These are phyloP conservation scores for Penicillium pulvis DNA, from an alignment of 495 filamentous ascomycete species.

Conservation along the genomic window DNA sequence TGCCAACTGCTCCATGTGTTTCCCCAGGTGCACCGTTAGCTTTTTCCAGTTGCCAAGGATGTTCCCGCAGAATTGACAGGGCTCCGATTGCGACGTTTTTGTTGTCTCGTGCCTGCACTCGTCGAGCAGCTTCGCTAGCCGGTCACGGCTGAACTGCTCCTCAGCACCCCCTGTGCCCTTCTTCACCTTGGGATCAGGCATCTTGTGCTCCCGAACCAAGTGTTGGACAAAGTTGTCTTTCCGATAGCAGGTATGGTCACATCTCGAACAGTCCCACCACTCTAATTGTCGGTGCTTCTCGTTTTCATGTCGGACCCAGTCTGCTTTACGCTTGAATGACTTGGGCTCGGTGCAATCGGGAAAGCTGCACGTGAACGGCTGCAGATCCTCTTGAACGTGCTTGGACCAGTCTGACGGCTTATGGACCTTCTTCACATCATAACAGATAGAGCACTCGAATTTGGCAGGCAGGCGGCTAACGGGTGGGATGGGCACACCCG, in stretches of 20 bases:
- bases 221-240: slow-evolving; percentile 97
- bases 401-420: slow-evolving; percentile 99
- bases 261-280: slow-evolving; percentile 88
- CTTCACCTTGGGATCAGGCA: slow-evolving; percentile 69
- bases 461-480: slow-evolving; percentile 78
- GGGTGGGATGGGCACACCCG: slow-evolving; percentile 80
- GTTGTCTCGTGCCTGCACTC: slow-evolving; percentile 71
- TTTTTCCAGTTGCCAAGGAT: slow-evolving; percentile 88
- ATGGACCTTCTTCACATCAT: slow-evolving; percentile 83
- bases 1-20: slow-evolving; percentile 94
- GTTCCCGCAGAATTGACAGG: slow-evolving; percentile 89
- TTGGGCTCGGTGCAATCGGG: slow-evolving; percentile 82
- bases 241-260: slow-evolving; percentile 81
- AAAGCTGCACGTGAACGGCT: slow-evolving; percentile 95
- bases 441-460: slow-evolving; percentile 93
- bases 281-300: slow-evolving; percentile 91
- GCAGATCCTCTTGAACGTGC: slow-evolving; percentile 93
- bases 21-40: slow-evolving; percentile 89
- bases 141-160: slow-evolving; percentile 47
- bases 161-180: slow-evolving; percentile 38
- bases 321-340: slow-evolving; percentile 95
- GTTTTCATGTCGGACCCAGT: slow-evolving; percentile 96
- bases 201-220: slow-evolving; percentile 90
- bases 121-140: slow-evolving; percentile 77
- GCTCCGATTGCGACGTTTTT: slow-evolving; percentile 70